A percentile compares a stretch with the other conserved stretches of the same genome.
Evolutionary conservation across 495 filamentous ascomycete species (phyloP).

Genomic region (Lasiosphaeria miniovina): DNA sequence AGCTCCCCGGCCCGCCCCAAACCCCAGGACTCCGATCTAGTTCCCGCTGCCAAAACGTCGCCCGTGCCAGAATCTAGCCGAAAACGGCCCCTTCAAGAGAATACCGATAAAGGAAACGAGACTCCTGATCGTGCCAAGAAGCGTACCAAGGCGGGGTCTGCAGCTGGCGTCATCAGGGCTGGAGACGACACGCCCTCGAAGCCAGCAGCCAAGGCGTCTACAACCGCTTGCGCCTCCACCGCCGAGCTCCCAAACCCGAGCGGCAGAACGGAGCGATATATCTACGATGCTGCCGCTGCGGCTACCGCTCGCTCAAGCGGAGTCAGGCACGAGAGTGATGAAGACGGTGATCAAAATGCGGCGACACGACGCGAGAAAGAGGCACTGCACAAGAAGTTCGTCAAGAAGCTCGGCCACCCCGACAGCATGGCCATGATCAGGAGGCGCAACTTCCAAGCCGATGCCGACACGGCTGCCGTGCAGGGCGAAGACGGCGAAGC

Average conservation of each 20-base stretch:
- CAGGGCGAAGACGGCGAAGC: slow-evolving; percentile 51
- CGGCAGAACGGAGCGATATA: slow-evolving; percentile 44
- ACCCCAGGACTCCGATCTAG: slow-evolving; percentile 10
- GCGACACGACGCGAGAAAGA: slow-evolving; percentile 53
- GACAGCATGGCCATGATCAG: slow-evolving; percentile 73
- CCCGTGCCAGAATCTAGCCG: slow-evolving; percentile 20
- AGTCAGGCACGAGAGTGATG: slow-evolving; percentile 18
- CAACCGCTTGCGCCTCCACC: neutral
- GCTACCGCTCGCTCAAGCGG: slow-evolving; percentile 18
- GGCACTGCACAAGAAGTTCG: slow-evolving; percentile 78
- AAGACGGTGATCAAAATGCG: slow-evolving; percentile 51
- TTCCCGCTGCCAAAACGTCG: slow-evolving; percentile 5
- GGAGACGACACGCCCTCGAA: slow-evolving; percentile 13
- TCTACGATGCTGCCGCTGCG: slow-evolving; percentile 31
- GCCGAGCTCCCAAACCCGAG: slow-evolving; percentile 14
- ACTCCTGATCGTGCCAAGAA: slow-evolving; percentile 37
- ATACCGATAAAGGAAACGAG: slow-evolving; percentile 35
- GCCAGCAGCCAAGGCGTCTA: slow-evolving; percentile 3
- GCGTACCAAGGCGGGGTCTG: slow-evolving; percentile 34
- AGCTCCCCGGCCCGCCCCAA: slow-evolving; percentile 14
- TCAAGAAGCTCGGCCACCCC: slow-evolving; percentile 81
- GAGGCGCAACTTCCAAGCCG: slow-evolving; percentile 50
- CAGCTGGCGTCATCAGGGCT: slow-evolving; percentile 20
- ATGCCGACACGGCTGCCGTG: slow-evolving; percentile 47
- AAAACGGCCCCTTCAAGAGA: slow-evolving; percentile 49